A percentile compares a stretch with the other conserved stretches of the same genome.
These are phyloP conservation scores for Simplicillium sp. DNA, from an alignment of 2,329 filamentous ascomycete genomes.

Conservation along the genomic window DNA sequence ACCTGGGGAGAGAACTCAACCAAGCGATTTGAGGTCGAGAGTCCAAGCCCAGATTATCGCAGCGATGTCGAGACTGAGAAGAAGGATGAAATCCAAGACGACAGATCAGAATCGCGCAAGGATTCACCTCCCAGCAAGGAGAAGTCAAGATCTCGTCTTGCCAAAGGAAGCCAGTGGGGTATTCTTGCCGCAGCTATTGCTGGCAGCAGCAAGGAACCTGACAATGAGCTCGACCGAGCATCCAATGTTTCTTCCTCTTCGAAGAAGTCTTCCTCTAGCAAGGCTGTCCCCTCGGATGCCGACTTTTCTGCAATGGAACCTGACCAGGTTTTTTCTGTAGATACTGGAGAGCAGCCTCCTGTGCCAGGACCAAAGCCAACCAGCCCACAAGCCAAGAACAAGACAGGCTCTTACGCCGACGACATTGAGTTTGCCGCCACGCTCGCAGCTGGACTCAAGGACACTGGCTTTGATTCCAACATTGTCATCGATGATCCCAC, in stretches of 20 bases:
- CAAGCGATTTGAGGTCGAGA: slow-evolving; percentile 53
- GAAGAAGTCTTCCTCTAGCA: slow-evolving; percentile 7
- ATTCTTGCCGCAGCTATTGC: slow-evolving; percentile 40
- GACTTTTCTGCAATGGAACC: slow-evolving; percentile 11
- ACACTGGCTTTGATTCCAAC: slow-evolving; percentile 62
- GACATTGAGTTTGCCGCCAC: slow-evolving; percentile 63
- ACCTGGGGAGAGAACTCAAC: slow-evolving; percentile 58
- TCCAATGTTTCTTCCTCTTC: slow-evolving; percentile 8
- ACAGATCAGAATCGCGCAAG: slow-evolving; percentile 8
- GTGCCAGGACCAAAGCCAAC: slow-evolving; percentile 48
- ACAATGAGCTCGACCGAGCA: slow-evolving; percentile 20
- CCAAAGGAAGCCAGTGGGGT: slow-evolving; percentile 39
- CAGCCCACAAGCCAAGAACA: slow-evolving; percentile 35
- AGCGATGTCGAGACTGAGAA: slow-evolving; percentile 19
- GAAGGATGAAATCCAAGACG: slow-evolving; percentile 15
- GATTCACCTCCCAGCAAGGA: slow-evolving; percentile 11
- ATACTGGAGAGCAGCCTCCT: slow-evolving; percentile 35
- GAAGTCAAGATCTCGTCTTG: slow-evolving; percentile 22
- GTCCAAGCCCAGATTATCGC: slow-evolving; percentile 44
- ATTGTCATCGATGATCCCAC: slow-evolving; percentile 58
- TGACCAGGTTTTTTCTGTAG: slow-evolving; percentile 21
- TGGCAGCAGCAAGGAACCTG: slow-evolving; percentile 27
- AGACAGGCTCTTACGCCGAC: slow-evolving; percentile 57
- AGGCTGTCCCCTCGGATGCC: slow-evolving; percentile 8
- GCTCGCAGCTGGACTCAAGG: slow-evolving; percentile 56